Evolutionary conservation across 176 grass and related monocot species (phyloP), one percentile per base, ranked within the genome.

Genomic region (Aegilops speltoides): DNA sequence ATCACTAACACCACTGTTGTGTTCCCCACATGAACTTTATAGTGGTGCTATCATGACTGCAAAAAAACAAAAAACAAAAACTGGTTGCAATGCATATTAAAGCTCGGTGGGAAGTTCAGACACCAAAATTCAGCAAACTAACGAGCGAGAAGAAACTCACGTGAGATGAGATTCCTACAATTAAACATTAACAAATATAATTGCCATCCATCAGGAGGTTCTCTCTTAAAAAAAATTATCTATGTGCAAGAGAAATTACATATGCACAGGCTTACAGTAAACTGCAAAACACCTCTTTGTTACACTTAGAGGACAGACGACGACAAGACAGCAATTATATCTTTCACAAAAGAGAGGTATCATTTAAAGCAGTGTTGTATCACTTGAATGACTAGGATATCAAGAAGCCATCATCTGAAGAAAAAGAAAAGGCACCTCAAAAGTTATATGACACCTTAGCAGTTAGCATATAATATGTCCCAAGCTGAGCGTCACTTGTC

Each of bases 341-440:
- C 40, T 66, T 48, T 15, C 23, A 81, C 79, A 48, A 10, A 65
- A 45, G 61, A 3, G 10, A 50, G 26, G 12, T 32, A 29, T 13
- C 17, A 68, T 68, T 67, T 46, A 67, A 67, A 68, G 56, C 19
- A 59, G 1, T 48, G 46, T 67, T 28, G 14, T 67, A 48, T 67
- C 40, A 48, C 17, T 48, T 67, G 79, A 81, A 68, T n/a, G 79
- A 67, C 16, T 50, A 48, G 79, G 41, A 81, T 81, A 68, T 68
- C 11, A 68, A 68, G 41, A 81, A 81, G 2, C 5, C 61, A 50
- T 52, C 63, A 81, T 68, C 20, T 50, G 6, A 81, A 50, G 79
- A 32, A 31, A 66, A 28, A 67, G 24, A 29, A 17, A 78, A 69
- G 52, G 1, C 57, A 80, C 4, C 11, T 37, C 9, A 59, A 45